Evolutionary conservation across 2,329 filamentous ascomycete genomes (phyloP).

Genomic region (Parasarocladium wereldwijsianum): DNA sequence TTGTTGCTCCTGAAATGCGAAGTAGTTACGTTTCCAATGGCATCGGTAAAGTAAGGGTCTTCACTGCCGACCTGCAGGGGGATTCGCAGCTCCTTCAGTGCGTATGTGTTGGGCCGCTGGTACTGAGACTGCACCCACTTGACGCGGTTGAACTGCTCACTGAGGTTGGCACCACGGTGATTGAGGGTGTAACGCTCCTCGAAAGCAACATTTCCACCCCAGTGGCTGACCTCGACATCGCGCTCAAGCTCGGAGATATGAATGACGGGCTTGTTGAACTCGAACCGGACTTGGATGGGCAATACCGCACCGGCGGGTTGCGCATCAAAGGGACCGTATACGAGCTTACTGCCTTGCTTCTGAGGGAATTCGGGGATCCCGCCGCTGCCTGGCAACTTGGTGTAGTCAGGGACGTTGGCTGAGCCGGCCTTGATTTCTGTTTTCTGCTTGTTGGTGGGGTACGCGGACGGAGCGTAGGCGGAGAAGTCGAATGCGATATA

Average conservation of each 20-base stretch:
- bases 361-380: conserved; percentile 54
- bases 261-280: conserved; percentile 84
- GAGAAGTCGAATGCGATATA: conserved; percentile 78
- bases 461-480: conserved; percentile 70
- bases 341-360: conserved; percentile 73
- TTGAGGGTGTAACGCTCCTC: conserved; percentile 86
- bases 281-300: conserved; percentile 70
- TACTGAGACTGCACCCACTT: conserved; percentile 61
- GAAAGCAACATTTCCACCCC: conserved; percentile 91
- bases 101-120: conserved; percentile 61
- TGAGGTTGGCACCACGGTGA: conserved; percentile 72
- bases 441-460: conserved; percentile 83
- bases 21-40: conserved; percentile 93
- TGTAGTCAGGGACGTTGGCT: conserved; percentile 71
- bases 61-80: conserved; percentile 65
- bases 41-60: conserved; percentile 89
- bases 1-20: conserved; percentile 68
- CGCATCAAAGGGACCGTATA: conserved; percentile 79
- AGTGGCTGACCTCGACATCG: conserved; percentile 91
- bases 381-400: conserved; percentile 46
- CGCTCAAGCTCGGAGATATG: conserved; percentile 70
- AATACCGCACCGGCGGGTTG: conserved; percentile 62
- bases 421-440: conserved; percentile 86
- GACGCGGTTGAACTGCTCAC: conserved; percentile 58
- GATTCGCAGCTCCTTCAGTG: conserved; percentile 69